Base-by-base conservation (phyloP, 257 asterid species). In the Petunia secreta region DNA sequence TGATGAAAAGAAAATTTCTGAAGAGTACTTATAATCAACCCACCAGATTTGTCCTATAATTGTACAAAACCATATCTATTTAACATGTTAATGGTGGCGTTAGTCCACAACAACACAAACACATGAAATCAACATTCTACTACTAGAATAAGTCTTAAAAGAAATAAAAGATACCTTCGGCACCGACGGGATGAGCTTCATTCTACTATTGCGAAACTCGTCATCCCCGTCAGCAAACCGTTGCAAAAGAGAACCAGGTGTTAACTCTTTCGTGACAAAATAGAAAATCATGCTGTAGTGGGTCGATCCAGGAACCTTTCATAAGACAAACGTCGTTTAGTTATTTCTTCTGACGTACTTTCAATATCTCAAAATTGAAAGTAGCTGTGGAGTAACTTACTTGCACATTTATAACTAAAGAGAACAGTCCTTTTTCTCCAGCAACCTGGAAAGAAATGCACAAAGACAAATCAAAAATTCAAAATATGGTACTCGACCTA, bases 241-340 rank as follows among this genome's bases (percentile, higher is more conserved):
- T 87, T 93, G 96, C 82, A 93, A 87, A 78, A 95, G 97, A 84
- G 99, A 92, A 80, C 97, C 96, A 5, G 88, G 86, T 13, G 83
- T 83, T 80, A 94, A 84, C 83, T 89, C 84, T 84, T 87, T 90
- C 7, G 86, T 76, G 81, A 94, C 93, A 65, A 91, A 93, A 89
- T 94, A 94, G 84, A 94, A 94, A 79, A 94, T 87, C 97, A 94
- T 91, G 93, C 98, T 93, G 92, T 95, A 95, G 87, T 94, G 97
- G 50, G 94, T 95, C 48, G 99, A 90, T 80, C 96, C 98, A 82
- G 99, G 99, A 65, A 95, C 97, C 99, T 95, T 75, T 41, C 77
- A 77, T 82, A 85, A 84, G 84, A 83, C 40, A 78, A n/a, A 75
- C 34, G 41, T 74, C 39, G 71, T 71, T 73, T 38, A 50, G 36